Evolutionary conservation across 2,329 filamentous ascomycete species (phyloP), one percentile per base, ranked within the genome.

Genomic region (Emmonsiellopsis sp.): DNA sequence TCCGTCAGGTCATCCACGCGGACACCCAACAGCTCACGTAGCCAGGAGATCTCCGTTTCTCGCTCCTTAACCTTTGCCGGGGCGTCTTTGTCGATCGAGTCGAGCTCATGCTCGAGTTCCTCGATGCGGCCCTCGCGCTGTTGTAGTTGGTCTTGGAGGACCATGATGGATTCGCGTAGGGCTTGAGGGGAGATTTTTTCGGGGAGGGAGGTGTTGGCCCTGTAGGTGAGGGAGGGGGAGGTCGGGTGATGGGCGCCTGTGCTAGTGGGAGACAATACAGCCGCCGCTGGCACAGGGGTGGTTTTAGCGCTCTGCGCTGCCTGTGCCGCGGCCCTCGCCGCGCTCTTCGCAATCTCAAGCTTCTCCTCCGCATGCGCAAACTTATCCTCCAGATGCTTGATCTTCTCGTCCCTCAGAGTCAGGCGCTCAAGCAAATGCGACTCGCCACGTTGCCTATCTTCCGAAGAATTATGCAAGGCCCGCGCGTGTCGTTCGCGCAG

Each of bases 181-280:
- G 93, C 93, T 70, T 97, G 92, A 0, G 91, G 88, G 2, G 92
- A 96, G 54, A 96, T 88, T 76, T 87, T 95, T 68, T 93, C 89
- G 0, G 88, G 87, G 3, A 84, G 71, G 21, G 79, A 77, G 49
- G 71, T 65, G 55, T 70, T 65, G 56, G 70, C 64, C 32, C 60
- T 67, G 44, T 71, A 69, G 31, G 74, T 71, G 55, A 76, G 66
- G 5, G 78, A 77, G 8, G 77, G 74, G 39, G 74, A 74, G 27
- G 66, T 64, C 33, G 68, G 68, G 55, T 78, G 75, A 44, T 68
- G 36, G 71, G 63, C 14, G 64, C 61, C 31, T 69, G 21, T 27
- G 21, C 21, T 27, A 27, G 21, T 27, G 21, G 21, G 21, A 27
- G 21, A 27, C 21, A 27, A 27, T 27, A 27, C 21, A 27, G 21